phyloP scores from a whole-genome alignment of 495 filamentous ascomycete genomes.

The Mytilinidion resinicola region DNA sequence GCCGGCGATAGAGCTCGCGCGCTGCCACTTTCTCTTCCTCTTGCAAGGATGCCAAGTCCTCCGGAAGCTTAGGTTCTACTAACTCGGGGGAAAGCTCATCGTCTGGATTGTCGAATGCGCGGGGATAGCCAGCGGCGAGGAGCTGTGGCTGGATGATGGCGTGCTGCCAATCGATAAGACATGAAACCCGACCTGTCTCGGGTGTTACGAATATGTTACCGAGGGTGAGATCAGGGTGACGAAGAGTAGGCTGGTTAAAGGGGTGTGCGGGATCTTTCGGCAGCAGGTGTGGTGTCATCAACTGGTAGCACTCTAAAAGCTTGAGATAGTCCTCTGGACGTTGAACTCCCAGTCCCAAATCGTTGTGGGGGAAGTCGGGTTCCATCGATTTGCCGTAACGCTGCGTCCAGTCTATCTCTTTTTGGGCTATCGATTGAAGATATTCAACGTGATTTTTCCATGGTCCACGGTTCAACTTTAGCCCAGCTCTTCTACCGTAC shows the following conservation, averaged over 20 bases:
- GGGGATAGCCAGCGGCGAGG: slow-evolving; percentile 31
- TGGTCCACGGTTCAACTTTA: slow-evolving; percentile 38
- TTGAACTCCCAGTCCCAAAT: slow-evolving; percentile 23
- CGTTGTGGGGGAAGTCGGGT: slow-evolving; percentile 25
- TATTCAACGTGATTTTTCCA: slow-evolving; percentile 26
- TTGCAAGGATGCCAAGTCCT: slow-evolving; percentile 12
- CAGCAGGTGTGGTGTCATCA: slow-evolving; percentile 28
- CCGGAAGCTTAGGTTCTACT: slow-evolving; percentile 20
- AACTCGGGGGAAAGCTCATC: slow-evolving; percentile 15
- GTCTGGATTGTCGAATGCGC: slow-evolving; percentile 32
- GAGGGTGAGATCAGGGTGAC: slow-evolving; percentile 28
- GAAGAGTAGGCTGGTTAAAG: slow-evolving; percentile 21
- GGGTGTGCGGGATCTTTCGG: slow-evolving; percentile 6
- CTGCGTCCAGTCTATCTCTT: slow-evolving; percentile 26
- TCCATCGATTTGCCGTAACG: slow-evolving; percentile 25
- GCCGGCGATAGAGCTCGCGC: slow-evolving; percentile 27
- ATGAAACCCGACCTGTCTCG: slow-evolving; percentile 29
- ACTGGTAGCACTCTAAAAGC: slow-evolving; percentile 27
- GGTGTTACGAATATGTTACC: slow-evolving; percentile 33
- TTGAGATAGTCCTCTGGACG: slow-evolving; percentile 20
- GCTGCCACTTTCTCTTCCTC: slow-evolving; percentile 18
- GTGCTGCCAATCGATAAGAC: slow-evolving; percentile 39
- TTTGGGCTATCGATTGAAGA: slow-evolving; percentile 11
- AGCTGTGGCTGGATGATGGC: slow-evolving; percentile 31
- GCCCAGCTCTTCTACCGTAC: slow-evolving; percentile 29